Evolutionary conservation across 805 yeast species (phyloP), one percentile per base, ranked within the genome.

Genomic region (Candida loeiensis): DNA sequence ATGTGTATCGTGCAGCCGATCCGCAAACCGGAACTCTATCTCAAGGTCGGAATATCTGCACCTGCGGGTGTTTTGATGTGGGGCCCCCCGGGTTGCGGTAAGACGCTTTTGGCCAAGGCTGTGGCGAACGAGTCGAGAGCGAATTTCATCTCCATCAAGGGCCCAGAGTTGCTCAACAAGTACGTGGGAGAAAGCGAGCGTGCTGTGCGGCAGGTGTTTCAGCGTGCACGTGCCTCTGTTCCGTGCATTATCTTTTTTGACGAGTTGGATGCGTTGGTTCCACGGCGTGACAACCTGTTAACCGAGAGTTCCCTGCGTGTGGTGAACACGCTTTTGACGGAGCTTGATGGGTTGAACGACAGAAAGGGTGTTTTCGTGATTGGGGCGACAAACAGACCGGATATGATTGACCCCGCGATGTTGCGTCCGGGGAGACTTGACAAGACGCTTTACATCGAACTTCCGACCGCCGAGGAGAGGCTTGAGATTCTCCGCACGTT

Each of bases 81-180:
- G 99, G 99, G 99, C 0, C 99, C 99, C 1, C 99, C 99, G 3
- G 99, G 99, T 26, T 93, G 98, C 67, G 99, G 99, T 74, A 93
- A 93, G 58, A 93, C 99, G 0, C 70, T 93, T 36, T 69, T 93
- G 20, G 98, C 98, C 1, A 93, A 93, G 55, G 99, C 99, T 2
- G 98, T 93, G 2, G 99, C 99, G 8, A 91, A 91, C 58, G 98
- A 93, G 62, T 88, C 96, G 0, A 76, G 95, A 39, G 98, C 98
- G 9, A 93, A 93, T 58, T 93, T 93, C 62, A 93, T 93, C 27
- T 85, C 96, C 8, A 89, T 93, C 22, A 84, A 95, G 47, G 99
- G 99, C 2, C 99, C 99, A 0, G 99, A 93, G 59, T 66, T 93
- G 32, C 71, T 91, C 51, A 91, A 93, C 58, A 91, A 91, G 61